phyloP scores from a whole-genome alignment of 495 filamentous ascomycete genomes.

The Xylaria palmicola region DNA sequence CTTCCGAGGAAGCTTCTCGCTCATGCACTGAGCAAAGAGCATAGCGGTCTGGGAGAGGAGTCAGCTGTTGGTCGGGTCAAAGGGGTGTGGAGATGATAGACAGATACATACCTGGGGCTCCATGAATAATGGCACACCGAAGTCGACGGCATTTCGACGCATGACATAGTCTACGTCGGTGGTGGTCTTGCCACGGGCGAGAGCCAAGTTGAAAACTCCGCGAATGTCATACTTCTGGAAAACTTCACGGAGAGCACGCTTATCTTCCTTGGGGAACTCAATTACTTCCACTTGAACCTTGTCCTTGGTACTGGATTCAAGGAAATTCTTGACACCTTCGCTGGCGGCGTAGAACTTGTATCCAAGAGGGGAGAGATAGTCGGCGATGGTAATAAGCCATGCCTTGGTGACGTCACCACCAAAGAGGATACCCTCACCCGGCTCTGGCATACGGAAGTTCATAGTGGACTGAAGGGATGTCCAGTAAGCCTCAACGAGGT shows the following conservation, averaged over 20 bases:
- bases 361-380: slow-evolving; percentile 81
- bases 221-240: slow-evolving; percentile 96
- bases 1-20: slow-evolving; percentile 81
- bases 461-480: slow-evolving; percentile 92
- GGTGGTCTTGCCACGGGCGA: slow-evolving; percentile 75
- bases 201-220: slow-evolving; percentile 93
- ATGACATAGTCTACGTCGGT: slow-evolving; percentile 97
- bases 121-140: slow-evolving; percentile 97
- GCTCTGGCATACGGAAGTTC: slow-evolving; percentile 96
- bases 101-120: slow-evolving; percentile 82
- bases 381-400: slow-evolving; percentile 69
- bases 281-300: slow-evolving; percentile 80
- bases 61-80: slow-evolving; percentile 27
- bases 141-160: slow-evolving; percentile 97
- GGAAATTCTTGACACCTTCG: slow-evolving; percentile 72
- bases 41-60: slow-evolving; percentile 70
- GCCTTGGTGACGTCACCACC: slow-evolving; percentile 74
- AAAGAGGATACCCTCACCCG: slow-evolving; percentile 90
- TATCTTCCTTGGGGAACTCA: slow-evolving; percentile 95
- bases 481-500: slow-evolving; percentile 97
- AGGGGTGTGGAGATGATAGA: background rate
- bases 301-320: slow-evolving; percentile 68
- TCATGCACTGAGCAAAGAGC: slow-evolving; percentile 95
- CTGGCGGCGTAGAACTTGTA: slow-evolving; percentile 93
- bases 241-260: slow-evolving; percentile 89